A percentile compares a stretch with the other conserved stretches of the same genome.
These are phyloP conservation scores for Solanum hybrid DNA, from an alignment of 305 asterid species.

Conservation along the genomic window DNA sequence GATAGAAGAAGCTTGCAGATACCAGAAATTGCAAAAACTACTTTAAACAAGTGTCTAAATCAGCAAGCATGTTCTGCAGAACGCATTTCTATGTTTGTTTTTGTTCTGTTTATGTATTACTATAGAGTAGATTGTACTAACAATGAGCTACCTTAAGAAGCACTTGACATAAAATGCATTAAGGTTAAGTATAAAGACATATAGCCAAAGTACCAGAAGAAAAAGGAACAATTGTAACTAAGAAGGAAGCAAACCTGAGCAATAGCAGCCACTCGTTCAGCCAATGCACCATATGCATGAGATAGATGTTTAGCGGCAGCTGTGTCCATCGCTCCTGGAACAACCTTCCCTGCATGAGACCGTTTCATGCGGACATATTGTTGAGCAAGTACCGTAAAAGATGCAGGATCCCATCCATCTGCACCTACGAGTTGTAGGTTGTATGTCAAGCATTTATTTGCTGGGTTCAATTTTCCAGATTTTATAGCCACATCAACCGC, in stretches of 20 bases:
- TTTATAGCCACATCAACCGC: slow-evolving; percentile 80
- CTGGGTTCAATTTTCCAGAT: slow-evolving; percentile 73
- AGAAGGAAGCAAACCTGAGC: slow-evolving; percentile 61
- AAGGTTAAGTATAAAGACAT: background rate
- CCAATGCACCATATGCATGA: slow-evolving; percentile 79
- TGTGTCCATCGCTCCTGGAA: slow-evolving; percentile 96
- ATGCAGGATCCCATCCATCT: slow-evolving; percentile 96
- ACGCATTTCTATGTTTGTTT: background rate
- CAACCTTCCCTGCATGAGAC: slow-evolving; percentile 68
- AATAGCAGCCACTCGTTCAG: slow-evolving; percentile 81
- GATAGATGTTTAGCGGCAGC: slow-evolving; percentile 90
- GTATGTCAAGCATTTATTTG: slow-evolving; percentile 53
- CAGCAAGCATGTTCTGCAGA: background rate
- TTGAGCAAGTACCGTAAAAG: slow-evolving; percentile 78
- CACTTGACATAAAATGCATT: background rate
- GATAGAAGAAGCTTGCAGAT: background rate
- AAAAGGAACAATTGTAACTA: background rate
- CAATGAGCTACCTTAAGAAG: background rate
- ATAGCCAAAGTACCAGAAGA: background rate
- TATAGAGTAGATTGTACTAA: background rate
- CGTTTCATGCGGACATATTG: slow-evolving; percentile 80
- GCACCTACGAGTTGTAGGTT: slow-evolving; percentile 75
- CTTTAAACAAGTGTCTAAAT: background rate
- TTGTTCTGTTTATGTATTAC: background rate
- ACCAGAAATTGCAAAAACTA: background rate